Percentiles rank a stretch among this genome's conserved stretches.
Conservation (phyloP, 192 early-diverging fungal genomes). For the Rhizophagus clarus region DNA sequence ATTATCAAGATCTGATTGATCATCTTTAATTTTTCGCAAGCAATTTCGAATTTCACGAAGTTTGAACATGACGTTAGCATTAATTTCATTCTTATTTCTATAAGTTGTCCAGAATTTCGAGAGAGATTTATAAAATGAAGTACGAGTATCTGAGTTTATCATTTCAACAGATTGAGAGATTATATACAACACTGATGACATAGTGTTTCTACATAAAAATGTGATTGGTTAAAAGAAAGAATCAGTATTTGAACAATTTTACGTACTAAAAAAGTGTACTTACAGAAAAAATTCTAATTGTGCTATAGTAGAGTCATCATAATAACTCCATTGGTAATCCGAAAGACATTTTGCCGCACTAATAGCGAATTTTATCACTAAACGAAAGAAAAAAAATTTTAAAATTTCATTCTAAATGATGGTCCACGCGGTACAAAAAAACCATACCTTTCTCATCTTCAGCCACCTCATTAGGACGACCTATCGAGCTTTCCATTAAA, state of each 20-base stretch:
- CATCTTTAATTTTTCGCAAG: constrained; percentile 9
- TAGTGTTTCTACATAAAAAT: not conserved
- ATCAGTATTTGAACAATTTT: too few species aligned
- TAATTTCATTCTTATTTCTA: not conserved
- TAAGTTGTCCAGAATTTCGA: not conserved
- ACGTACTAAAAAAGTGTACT: not conserved
- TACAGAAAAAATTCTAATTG: not conserved
- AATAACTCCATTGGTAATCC: not conserved
- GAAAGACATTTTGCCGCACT: not conserved
- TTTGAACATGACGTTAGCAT: not conserved
- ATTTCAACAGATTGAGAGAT: not conserved
- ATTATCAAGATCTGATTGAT: not conserved
- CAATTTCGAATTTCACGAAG: constrained; percentile 10
- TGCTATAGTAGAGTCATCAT: not conserved
- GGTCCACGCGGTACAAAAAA: not conserved
- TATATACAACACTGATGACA: not conserved
- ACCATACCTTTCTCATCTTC: not conserved
- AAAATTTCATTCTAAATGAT: not conserved
- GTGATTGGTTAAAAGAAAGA: not conserved
- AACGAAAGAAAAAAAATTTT: not conserved
- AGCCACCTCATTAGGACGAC: not conserved
- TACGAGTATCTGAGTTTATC: not conserved
- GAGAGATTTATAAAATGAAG: not conserved
- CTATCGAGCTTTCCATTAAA: not conserved
- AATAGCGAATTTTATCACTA: not conserved